These are phyloP conservation scores for Populus pruinosa DNA, from an alignment of 345 rosid species.

Conservation along the genomic window DNA sequence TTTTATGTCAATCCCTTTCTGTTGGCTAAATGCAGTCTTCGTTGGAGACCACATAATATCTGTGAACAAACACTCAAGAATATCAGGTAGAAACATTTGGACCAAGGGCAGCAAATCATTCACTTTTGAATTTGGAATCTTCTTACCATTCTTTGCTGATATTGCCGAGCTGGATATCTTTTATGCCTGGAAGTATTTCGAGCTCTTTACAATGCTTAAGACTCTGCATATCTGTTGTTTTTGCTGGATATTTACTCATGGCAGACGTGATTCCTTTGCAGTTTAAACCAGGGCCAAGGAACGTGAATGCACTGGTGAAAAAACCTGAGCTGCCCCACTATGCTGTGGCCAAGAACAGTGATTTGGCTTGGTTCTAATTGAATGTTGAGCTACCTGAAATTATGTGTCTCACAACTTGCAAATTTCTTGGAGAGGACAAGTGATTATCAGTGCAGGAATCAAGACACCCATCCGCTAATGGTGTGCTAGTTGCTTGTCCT, in stretches of 20 bases:
- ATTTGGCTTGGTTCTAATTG: neutral
- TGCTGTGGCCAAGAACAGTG: neutral
- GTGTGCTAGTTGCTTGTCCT: slow-evolving; percentile 12
- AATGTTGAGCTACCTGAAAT: neutral
- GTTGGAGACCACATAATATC: neutral
- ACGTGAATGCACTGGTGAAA: neutral
- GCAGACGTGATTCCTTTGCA: neutral
- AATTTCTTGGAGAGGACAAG: neutral
- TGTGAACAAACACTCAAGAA: neutral
- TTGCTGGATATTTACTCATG: neutral
- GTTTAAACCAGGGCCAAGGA: too few species aligned
- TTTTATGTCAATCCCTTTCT: neutral
- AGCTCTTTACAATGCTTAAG: neutral
- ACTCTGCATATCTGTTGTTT: neutral
- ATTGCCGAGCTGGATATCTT: neutral
- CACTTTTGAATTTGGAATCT: neutral
- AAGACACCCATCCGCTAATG: slow-evolving; percentile 19
- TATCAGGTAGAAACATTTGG: neutral
- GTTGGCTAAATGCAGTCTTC: neutral
- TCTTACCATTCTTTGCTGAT: neutral
- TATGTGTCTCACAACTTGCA: too few species aligned
- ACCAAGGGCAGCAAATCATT: neutral
- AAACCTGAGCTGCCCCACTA: neutral
- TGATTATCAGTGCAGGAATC: neutral
- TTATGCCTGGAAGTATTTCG: neutral